Conservation (phyloP, 371 early-diverging fungal genomes). For the Batrachochytrium dendrobatidis region DNA sequence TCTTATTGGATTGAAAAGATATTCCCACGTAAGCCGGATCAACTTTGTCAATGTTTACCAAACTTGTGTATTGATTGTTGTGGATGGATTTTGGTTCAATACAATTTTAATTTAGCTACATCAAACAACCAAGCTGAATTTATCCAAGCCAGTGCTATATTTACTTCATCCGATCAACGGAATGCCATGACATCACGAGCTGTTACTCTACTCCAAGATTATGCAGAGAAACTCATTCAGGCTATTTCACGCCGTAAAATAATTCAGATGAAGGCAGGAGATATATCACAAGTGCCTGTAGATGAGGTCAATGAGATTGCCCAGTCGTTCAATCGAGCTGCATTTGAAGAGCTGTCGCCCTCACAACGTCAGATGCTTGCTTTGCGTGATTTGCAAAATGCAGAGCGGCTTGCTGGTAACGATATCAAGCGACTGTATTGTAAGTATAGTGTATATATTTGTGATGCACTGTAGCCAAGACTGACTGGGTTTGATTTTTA, state of each 20-base stretch:
- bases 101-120: too few relatives aligned
- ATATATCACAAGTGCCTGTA: slow-evolving; percentile 25
- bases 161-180: background rate
- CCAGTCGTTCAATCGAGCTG: background rate
- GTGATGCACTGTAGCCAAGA: background rate
- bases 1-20: background rate
- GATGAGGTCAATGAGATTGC: slow-evolving; percentile 34
- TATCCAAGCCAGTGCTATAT: too few relatives aligned
- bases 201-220: slow-evolving; percentile 4
- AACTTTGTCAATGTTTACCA: too few relatives aligned
- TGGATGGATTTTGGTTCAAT: too few relatives aligned
- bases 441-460: too few relatives aligned
- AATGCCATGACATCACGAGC: background rate
- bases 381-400: background rate
- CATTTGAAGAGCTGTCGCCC: slow-evolving; percentile 5
- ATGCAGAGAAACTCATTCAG: slow-evolving; percentile 11
- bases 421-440: slow-evolving; percentile 1
- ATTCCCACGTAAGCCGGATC: background rate
- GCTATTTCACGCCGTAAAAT: slow-evolving; percentile 15
- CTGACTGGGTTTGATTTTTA: background rate
- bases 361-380: background rate
- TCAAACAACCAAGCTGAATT: too few relatives aligned
- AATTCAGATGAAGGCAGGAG: slow-evolving; percentile 19
- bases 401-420: background rate
- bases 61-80: too few relatives aligned